Evolutionary conservation across 371 early-diverging fungal species (phyloP), one percentile per base, ranked within the genome.

Genomic region (Umbelopsis sp.): DNA sequence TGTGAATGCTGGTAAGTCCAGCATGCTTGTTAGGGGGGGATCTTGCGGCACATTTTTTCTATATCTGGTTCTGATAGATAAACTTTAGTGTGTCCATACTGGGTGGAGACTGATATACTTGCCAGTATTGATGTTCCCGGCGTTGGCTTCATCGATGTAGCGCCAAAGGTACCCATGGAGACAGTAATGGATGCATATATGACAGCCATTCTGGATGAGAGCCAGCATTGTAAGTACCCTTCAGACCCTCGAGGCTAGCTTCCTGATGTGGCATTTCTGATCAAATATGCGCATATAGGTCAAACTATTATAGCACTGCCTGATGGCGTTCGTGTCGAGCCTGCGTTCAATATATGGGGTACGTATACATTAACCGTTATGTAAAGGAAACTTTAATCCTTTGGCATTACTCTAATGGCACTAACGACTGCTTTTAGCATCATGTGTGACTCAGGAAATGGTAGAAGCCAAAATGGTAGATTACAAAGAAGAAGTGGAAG

Each of bases 141-240:
- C 48, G 7, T 1, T 0, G 50, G 64, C 8, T 29, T 78, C 1
- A 46, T 75, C 2, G 52, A 37, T 8, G 24, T 63, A 0, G 48
- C 69, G 1, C 74, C 77, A 20, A 71, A 72, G 29, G 80, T 83
- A 9, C 73, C 82, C 7, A 80, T 87, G n/a, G 74, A 71, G 9
- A 71, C 73, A 18, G 87, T 87, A 9, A 80, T 86, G 24, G 86
- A 88, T 12, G 89, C 84, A 8, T 80, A 86, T 46, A 71, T 87
- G 63, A 67, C 69, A 16, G 76, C 80, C 10, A 79, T 87, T 66
- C 78, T 79, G 64, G 86, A 87, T 65, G 77, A 83, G 38, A 65
- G 68, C 1, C 73, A 80, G 20, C 73, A 76, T 4, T 82, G 89
- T 76, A 70, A 68, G 65, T 37, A 44, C 22, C 44, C 7, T 16